Evolutionary conservation across 148 eudicot species (phyloP).

Genomic region (Dianthus caryophyllus): DNA sequence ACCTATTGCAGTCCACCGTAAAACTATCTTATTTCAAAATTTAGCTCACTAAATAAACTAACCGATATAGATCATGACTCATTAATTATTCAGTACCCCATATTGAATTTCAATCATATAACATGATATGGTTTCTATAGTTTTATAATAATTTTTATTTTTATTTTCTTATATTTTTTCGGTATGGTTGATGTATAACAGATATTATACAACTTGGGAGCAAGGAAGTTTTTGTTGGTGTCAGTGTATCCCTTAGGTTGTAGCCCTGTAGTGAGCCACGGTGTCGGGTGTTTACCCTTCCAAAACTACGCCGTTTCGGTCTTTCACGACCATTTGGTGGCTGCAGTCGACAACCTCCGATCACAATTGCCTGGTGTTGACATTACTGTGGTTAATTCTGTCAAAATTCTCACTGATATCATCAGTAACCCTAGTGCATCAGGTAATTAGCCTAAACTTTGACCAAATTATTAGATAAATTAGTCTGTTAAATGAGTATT

Average conservation of each 20-base stretch:
- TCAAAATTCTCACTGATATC: conserved; percentile 25
- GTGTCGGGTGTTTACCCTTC: conserved; percentile 18
- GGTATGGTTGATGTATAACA: neutral
- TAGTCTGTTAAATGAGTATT: too few relatives aligned
- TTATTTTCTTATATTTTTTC: neutral
- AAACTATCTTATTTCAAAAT: too few relatives aligned
- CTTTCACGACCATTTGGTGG: conserved; percentile 23
- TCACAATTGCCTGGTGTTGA: conserved; percentile 24
- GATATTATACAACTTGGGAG: conserved; percentile 35
- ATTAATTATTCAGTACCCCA: too few relatives aligned
- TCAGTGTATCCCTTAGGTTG: conserved; percentile 37
- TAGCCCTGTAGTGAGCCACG: conserved; percentile 28
- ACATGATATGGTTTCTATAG: too few relatives aligned
- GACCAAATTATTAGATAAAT: neutral
- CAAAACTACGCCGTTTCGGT: conserved; percentile 17
- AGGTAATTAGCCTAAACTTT: conserved; percentile 12
- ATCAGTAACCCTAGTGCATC: conserved; percentile 17
- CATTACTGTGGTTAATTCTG: conserved; percentile 23
- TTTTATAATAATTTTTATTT: too few relatives aligned
- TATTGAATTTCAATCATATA: too few relatives aligned
- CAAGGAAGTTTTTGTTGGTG: conserved; percentile 29
- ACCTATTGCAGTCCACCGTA: too few relatives aligned
- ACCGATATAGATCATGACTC: too few relatives aligned
- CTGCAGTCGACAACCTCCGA: conserved; percentile 16
- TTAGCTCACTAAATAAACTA: too few relatives aligned